Percentiles rank a stretch among this genome's conserved stretches.
Conservation (phyloP, 139 green algal species). For the Asterochloris erici region DNA sequence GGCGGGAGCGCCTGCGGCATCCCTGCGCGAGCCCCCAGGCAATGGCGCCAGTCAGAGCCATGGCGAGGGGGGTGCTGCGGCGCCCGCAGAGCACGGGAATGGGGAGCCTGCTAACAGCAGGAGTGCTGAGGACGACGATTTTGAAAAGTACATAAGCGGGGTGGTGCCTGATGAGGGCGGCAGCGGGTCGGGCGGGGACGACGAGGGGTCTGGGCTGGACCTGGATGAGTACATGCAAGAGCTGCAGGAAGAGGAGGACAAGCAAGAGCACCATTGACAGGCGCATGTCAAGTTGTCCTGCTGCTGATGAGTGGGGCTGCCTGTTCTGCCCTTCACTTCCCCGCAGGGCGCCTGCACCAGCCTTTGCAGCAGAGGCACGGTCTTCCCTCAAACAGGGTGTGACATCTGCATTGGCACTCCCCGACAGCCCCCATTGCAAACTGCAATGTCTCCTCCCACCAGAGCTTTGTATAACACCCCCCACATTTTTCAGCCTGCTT, state of each 20-base stretch:
- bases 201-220: slow-evolving; percentile 16
- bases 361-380: too few species aligned
- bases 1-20: slow-evolving; percentile 5
- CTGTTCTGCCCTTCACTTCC: too few species aligned
- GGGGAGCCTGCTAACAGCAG: slow-evolving; percentile 59
- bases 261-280: background rate
- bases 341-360: too few species aligned
- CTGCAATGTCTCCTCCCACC: too few species aligned
- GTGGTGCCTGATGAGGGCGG: slow-evolving; percentile 24
- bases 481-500: too few species aligned
- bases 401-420: too few species aligned
- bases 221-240: slow-evolving; percentile 26
- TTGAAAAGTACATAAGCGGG: slow-evolving; percentile 60
- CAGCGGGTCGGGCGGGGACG: background rate
- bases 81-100: slow-evolving; percentile 29
- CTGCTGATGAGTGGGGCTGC: too few species aligned
- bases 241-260: background rate
- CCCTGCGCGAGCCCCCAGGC: background rate
- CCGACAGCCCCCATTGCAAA: too few species aligned
- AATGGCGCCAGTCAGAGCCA: slow-evolving; percentile 15
- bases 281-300: too few species aligned
- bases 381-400: too few species aligned
- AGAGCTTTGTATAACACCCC: too few species aligned
- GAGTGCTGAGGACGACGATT: slow-evolving; percentile 44
- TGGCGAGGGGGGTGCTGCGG: background rate